Base-by-base conservation (phyloP, 1,284 basidiomycete genomes). In the Mycena sp. region DNA sequence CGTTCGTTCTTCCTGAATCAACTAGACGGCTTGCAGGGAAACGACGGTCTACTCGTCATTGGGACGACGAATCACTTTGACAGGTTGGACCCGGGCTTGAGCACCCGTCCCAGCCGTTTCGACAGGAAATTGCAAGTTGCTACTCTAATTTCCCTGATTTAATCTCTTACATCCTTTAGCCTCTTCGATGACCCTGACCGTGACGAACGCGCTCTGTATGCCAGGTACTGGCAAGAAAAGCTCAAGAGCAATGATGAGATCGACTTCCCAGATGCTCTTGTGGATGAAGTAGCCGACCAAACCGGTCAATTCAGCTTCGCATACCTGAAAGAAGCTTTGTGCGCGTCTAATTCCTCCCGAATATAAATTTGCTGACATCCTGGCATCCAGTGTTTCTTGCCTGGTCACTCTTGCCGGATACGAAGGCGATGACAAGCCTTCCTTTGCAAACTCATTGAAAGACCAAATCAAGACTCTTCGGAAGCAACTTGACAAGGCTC, bases 1-100 rank as follows among this genome's bases (percentile, higher is more conserved):
- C 85, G 92, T 25, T 91, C 91, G 0, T 94, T 91, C 81, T 95
- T 95, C 85, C 81, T 95, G 51, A 94, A 94, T 71, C 89, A 94
- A 71, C 79, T 94, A 12, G 90, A 92, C 68, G 91, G 91, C 1
- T 75, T 92, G 28, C 84, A 87, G 69, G 83, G 87, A 30, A 94
- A 94, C 70, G 87, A 94, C 67, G 93, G 93, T 0, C 68, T 95
- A 9, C 82, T 94, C 44, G 79, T 94, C 71, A 88, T 94, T 67
- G 91, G 86, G 16, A 91, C 93, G 0, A 94, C 93, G 25, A 95
- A 95, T 72, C 92, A 94, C 74, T 88, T 93, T 69, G 90, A 93
- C 49, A 80, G 83, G 37, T 84, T 94, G 51, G 92, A 94, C 69
- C 87, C 90, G 17, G 90, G 88, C 9, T 74, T 95, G 61, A 89